Base-by-base conservation (phyloP, 305 asterid genomes). In the Monarda citriodora region DNA sequence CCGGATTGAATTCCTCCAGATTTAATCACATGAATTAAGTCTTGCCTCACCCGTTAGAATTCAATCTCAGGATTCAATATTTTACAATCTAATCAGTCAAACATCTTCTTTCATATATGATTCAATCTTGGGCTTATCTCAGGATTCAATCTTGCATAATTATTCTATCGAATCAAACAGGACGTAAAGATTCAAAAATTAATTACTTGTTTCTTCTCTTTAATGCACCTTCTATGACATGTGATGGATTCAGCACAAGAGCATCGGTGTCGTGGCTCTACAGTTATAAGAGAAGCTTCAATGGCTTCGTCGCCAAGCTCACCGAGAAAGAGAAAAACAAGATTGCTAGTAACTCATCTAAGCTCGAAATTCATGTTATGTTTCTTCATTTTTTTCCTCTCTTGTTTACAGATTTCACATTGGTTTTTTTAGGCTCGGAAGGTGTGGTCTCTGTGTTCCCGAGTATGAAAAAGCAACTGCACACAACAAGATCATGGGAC, bases 401-500 rank as follows among this genome's bases (percentile, higher is more conserved):
- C 6, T 12, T 5, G 1, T 61, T 37, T 12, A 29, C 31, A 9
- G 12, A 4, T 67, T 0, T 68, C 37, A 10, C 6, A 41, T 46
- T 8, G 15, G 10, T 12, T 7, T 23, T 23, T 20, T 45, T 70
- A 85, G 91, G 71, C 53, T 38, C 82, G 78, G 84, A 88, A 3
- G 84, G 79, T 10, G 89, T 85, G 7, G 94, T 88, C 3, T 88
- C 91, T 3, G 87, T 88, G 31, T 82, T 88, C 57, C 84, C 80
- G 1, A 82, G 76, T 67, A 71, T 56, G 6, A 79, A 65, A 41
- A 79, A 82, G 26, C 75, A 85, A 26, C 79, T 85, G 1, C 94
- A 77, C 31, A 88, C 96, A 2, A 85, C 94, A 9, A 75, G 82
- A 64, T 88, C 94, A 17, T 88, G 96, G 96, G 94, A 85, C 58